Evolutionary conservation across 1,284 basidiomycete species (phyloP), one percentile per base, ranked within the genome.

Genomic region (Marasmius tenuissimus): DNA sequence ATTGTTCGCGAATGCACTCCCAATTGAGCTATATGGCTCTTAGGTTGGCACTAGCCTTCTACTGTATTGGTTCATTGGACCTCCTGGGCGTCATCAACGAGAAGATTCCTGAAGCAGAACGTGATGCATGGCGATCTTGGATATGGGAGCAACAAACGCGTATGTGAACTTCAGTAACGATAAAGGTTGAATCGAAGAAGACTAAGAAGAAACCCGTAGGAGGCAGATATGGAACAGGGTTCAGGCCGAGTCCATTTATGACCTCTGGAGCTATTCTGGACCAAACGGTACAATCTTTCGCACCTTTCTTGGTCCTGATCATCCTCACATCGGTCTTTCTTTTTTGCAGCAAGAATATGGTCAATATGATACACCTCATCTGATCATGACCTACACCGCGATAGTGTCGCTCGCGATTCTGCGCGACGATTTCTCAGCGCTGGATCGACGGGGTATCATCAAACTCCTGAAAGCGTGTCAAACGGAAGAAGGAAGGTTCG

Each of bases 321-420:
- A 12, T 56, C 16, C 9, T n/a, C 33, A 33, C 11, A 18, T 45
- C 11, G 16, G 27, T 7, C 34, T 34, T 52, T 22, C 49, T 27
- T 39, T 35, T 60, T 35, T 38, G 20, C 22, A 49, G 37, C 37
- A 20, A 51, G 22, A n/a, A 20, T 64, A 66, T 42, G 22, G 40
- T 59, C 56, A 56, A 49, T 58, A 56, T 65, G 85, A 92, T 64
- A 81, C 84, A 4, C 89, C 92, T 0, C 92, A 97, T 72, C 78
- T 97, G n/a, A 94, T 96, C 61, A 93, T 94, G 83, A 95, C 95
- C 8, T 97, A 97, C 70, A 93, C 94, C 0, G 93, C 94, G 0
- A 72, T 97, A 3, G 76, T 96, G 1, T 83, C 85, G 0, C 86
- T 97, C 4, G 86, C 91, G 0, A 89, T 97, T 63, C 81, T 97